phyloP scores from a whole-genome alignment of 345 rosid genomes.

The Euphorbia peplus region DNA sequence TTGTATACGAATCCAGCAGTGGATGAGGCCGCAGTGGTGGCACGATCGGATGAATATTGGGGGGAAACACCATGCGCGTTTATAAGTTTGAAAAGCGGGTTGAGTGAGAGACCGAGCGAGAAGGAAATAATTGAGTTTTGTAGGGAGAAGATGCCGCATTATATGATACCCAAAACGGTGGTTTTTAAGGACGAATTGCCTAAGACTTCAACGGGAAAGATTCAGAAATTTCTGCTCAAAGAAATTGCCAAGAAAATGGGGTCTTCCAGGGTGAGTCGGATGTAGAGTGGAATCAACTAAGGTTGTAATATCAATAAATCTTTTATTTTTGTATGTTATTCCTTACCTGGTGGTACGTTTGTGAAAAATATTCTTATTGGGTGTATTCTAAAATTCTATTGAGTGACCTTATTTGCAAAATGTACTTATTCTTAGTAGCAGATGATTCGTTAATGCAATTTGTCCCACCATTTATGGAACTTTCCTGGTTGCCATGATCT shows the following conservation, averaged over 20 bases:
- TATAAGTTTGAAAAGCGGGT: slow-evolving; percentile 16
- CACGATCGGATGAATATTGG: slow-evolving; percentile 22
- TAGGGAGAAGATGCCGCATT: slow-evolving; percentile 57
- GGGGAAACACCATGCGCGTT: slow-evolving; percentile 31
- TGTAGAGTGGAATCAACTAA: slow-evolving; percentile 3
- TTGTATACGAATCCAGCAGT: slow-evolving; percentile 19
- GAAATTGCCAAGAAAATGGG: slow-evolving; percentile 40
- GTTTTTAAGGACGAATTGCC: slow-evolving; percentile 60
- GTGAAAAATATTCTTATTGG: no score
- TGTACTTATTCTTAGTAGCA: no score
- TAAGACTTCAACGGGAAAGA: slow-evolving; percentile 73
- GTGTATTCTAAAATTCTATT: no score
- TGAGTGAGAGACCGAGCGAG: not conserved
- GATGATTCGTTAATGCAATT: no score
- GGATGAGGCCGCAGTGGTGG: slow-evolving; percentile 30
- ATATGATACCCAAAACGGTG: slow-evolving; percentile 71
- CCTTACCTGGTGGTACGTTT: no score
- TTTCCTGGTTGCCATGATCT: no score
- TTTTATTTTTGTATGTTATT: no score
- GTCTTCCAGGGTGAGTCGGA: not conserved
- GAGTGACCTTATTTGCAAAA: no score
- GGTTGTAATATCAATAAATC: no score
- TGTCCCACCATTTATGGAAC: no score
- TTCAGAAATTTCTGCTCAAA: slow-evolving; percentile 61
- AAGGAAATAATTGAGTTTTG: slow-evolving; percentile 58